These are phyloP conservation scores for Ophiostoma montium DNA, from an alignment of 2,329 filamentous ascomycete genomes.

Conservation along the genomic window DNA sequence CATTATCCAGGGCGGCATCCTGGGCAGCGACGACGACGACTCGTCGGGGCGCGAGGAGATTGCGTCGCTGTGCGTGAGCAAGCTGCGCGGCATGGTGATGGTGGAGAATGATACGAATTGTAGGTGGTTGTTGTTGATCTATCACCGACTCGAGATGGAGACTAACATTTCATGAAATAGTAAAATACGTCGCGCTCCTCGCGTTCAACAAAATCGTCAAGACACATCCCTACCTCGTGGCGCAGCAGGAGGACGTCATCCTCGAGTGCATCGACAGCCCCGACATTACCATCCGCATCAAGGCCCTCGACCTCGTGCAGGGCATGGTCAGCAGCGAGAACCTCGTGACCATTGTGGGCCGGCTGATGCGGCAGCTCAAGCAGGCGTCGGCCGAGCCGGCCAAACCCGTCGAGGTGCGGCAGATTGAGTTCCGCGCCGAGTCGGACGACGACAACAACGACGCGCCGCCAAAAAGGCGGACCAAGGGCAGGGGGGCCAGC, in stretches of 20 bases:
- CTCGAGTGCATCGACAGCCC: slow-evolving; percentile 90
- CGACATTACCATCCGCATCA: slow-evolving; percentile 89
- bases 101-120: slow-evolving; percentile 86
- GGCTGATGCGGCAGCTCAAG: slow-evolving; percentile 75
- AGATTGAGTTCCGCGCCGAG: slow-evolving; percentile 29
- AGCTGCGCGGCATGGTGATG: slow-evolving; percentile 86
- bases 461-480: slow-evolving; percentile 22
- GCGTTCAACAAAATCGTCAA: slow-evolving; percentile 90
- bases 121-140: slow-evolving; percentile 30
- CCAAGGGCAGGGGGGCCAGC: slow-evolving; percentile 21
- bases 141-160: not conserved
- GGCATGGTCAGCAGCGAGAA: slow-evolving; percentile 90
- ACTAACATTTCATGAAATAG: slow-evolving; percentile 29
- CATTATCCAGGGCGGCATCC: slow-evolving; percentile 90
- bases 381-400: slow-evolving; percentile 37
- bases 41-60: slow-evolving; percentile 79
- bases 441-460: slow-evolving; percentile 39
- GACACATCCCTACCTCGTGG: slow-evolving; percentile 78
- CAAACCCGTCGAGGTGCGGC: slow-evolving; percentile 27
- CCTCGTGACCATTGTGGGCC: slow-evolving; percentile 67
- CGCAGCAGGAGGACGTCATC: slow-evolving; percentile 90
- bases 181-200: slow-evolving; percentile 92
- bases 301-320: slow-evolving; percentile 80
- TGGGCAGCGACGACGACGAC: slow-evolving; percentile 61
- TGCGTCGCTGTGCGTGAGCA: slow-evolving; percentile 79